A percentile compares a stretch with the other conserved stretches of the same genome.
phyloP scores from a whole-genome alignment of 2,329 filamentous ascomycete genomes.

The Colletotrichum endophyticum region DNA sequence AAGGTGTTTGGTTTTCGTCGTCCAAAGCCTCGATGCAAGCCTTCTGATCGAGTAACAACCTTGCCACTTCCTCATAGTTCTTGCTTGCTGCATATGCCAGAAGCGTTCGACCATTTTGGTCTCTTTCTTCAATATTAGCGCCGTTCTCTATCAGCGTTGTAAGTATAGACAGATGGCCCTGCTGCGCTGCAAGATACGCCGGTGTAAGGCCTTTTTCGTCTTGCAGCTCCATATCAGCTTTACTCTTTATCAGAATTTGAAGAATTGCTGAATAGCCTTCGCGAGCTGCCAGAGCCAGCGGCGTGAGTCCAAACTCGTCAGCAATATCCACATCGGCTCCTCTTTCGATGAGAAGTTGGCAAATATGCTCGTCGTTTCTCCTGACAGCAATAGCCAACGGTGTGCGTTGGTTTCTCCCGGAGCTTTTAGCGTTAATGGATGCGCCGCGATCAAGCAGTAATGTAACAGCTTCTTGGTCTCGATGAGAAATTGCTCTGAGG shows the following conservation, averaged over 20 bases:
- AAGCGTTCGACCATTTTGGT: neutral
- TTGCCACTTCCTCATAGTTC: too few relatives aligned
- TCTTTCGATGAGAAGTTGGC: neutral
- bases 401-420: neutral
- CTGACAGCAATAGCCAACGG: neutral
- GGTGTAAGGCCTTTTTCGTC: neutral
- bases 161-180: neutral
- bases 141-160: neutral
- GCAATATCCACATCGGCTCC: neutral
- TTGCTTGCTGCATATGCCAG: neutral
- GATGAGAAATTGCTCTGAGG: neutral
- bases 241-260: neutral
- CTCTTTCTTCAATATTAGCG: neutral
- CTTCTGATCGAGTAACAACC: too few relatives aligned
- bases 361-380: fast-evolving
- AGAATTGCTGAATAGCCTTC: neutral
- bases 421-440: neutral
- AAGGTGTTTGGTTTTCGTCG: neutral
- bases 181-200: neutral
- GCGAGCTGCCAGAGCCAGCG: neutral
- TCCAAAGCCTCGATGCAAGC: neutral
- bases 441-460: neutral
- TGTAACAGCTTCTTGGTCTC: neutral
- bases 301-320: neutral
- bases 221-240: neutral